phyloP scores from a whole-genome alignment of 2,329 filamentous ascomycete species.

The Pseudomassariella vexata region DNA sequence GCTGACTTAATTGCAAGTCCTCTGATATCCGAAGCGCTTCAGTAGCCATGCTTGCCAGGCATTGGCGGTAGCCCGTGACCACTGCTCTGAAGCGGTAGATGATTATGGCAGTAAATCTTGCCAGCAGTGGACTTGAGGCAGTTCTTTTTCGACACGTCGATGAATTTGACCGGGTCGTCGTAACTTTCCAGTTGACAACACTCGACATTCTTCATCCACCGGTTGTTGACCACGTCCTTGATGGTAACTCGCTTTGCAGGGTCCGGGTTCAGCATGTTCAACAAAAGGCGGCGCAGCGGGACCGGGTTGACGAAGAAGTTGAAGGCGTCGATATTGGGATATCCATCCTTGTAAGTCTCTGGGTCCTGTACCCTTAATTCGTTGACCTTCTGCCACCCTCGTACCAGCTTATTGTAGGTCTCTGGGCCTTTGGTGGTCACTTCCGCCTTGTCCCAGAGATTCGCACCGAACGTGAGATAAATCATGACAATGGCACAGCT shows the following conservation, averaged over 20 bases:
- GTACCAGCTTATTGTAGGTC: conserved; percentile 60
- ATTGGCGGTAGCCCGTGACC: conserved; percentile 46
- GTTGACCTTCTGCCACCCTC: conserved; percentile 66
- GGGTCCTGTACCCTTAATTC: conserved; percentile 37
- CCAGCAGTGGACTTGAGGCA: conserved; percentile 33
- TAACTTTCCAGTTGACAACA: conserved; percentile 72
- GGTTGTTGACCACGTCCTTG: conserved; percentile 59
- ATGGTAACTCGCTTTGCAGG: conserved; percentile 67
- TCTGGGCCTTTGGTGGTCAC: conserved; percentile 32
- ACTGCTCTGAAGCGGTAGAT: conserved; percentile 42
- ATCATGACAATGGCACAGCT: conserved; percentile 79
- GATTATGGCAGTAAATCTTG: conserved; percentile 55
- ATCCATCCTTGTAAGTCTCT: conserved; percentile 51
- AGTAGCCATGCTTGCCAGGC: conserved; percentile 52
- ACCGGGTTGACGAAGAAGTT: conserved; percentile 62
- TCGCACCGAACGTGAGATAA: conserved; percentile 65
- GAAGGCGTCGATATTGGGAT: conserved; percentile 60
- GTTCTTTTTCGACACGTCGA: conserved; percentile 57
- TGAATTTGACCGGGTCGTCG: conserved; percentile 52
- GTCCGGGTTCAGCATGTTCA: conserved; percentile 79
- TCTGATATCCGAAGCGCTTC: too few relatives aligned
- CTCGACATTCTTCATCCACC: conserved; percentile 70
- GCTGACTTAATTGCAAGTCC: too few relatives aligned
- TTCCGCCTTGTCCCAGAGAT: conserved; percentile 68
- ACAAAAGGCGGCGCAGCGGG: conserved; percentile 62